These are phyloP conservation scores for Acrocalymma vagum DNA, from an alignment of 2,329 filamentous ascomycete species.

Conservation along the genomic window DNA sequence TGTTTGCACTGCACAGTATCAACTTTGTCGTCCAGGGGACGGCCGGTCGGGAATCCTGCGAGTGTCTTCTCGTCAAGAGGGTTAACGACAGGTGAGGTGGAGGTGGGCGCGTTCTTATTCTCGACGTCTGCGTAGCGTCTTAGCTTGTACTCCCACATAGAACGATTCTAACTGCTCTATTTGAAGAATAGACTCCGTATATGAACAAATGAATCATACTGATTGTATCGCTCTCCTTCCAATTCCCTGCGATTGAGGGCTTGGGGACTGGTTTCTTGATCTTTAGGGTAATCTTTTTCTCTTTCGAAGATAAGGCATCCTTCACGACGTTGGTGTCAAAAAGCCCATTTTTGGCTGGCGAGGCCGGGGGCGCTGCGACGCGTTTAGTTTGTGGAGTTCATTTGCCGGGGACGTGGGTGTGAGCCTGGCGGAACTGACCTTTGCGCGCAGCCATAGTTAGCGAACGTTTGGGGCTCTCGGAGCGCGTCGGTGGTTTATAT, in stretches of 20 bases:
- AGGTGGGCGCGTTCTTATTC: slow-evolving; percentile 29
- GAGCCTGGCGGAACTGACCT: slow-evolving; percentile 32
- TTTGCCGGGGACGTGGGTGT: slow-evolving; percentile 23
- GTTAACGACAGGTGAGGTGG: slow-evolving; percentile 53
- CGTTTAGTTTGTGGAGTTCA: slow-evolving; percentile 23
- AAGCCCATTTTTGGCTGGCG: slow-evolving; percentile 34
- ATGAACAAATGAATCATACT: slow-evolving; percentile 53
- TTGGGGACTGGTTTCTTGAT: slow-evolving; percentile 71
- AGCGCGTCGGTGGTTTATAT: slow-evolving; percentile 26
- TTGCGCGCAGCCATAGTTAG: slow-evolving; percentile 46
- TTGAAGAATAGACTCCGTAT: neutral
- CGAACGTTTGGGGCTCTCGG: slow-evolving; percentile 43
- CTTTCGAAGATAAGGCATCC: slow-evolving; percentile 46
- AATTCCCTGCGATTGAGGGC: slow-evolving; percentile 73
- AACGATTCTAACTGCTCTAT: neutral
- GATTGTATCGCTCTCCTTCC: slow-evolving; percentile 72
- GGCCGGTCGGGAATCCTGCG: slow-evolving; percentile 81
- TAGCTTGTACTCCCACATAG: slow-evolving; percentile 5
- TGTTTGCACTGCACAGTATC: slow-evolving; percentile 88
- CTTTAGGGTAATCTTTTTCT: slow-evolving; percentile 51
- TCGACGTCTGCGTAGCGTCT: slow-evolving; percentile 30
- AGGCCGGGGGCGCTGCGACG: slow-evolving; percentile 31
- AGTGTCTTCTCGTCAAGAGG: slow-evolving; percentile 78
- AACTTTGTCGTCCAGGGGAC: slow-evolving; percentile 79
- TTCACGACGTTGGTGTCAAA: slow-evolving; percentile 40